Evolutionary conservation across 78 protist species (phyloP).

Genomic region (Polysphondylium violaceum): DNA sequence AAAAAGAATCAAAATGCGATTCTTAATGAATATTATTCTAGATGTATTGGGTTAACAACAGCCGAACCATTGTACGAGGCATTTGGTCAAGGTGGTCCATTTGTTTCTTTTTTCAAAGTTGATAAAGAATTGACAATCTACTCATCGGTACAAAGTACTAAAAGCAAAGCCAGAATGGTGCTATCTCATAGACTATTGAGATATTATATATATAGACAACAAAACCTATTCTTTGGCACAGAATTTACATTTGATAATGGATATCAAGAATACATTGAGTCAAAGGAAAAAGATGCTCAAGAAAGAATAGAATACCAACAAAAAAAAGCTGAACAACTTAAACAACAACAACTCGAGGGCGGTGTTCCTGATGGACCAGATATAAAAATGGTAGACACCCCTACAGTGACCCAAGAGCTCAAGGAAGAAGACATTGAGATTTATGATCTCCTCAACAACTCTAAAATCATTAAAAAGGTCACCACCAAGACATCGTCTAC

Average conservation of each 20-base stretch:
- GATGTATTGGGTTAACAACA: too few species aligned
- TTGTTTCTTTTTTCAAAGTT: not conserved
- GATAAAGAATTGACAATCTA: not conserved
- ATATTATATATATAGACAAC: not conserved
- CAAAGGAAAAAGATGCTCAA: not conserved
- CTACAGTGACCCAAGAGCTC: too few species aligned
- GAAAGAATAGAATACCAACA: not conserved
- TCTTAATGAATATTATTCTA: too few species aligned
- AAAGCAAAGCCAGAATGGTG: not conserved
- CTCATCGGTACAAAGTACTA: not conserved
- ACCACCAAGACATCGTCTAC: not conserved
- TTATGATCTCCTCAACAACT: not conserved
- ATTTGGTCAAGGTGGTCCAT: not conserved
- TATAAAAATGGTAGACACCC: too few species aligned
- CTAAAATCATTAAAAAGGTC: constrained; percentile 2
- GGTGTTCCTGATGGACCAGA: too few species aligned
- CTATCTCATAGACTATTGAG: not conserved
- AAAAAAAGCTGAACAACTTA: too few species aligned
- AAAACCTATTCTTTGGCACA: not conserved
- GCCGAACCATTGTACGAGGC: not conserved
- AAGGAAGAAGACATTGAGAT: not conserved
- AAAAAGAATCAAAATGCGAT: not conserved
- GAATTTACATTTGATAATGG: not conserved
- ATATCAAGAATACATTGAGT: not conserved
- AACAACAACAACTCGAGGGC: too few species aligned